phyloP scores from a whole-genome alignment of 106 monocot species.

The Platanthera zijinensis region DNA sequence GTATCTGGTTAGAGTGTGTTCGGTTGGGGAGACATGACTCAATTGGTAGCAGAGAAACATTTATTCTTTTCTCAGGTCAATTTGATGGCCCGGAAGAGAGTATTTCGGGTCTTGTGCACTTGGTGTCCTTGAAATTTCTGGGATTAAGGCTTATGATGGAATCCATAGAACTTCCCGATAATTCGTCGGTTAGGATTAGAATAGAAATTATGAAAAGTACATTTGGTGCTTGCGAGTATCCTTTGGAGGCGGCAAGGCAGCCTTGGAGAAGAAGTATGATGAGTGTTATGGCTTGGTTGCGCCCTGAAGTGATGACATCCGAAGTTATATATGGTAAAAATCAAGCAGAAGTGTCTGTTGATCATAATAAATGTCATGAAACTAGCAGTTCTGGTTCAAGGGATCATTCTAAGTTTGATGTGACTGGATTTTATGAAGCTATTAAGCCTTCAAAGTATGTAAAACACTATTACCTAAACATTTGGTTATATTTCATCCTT shows the following conservation, averaged over 20 bases:
- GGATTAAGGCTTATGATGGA: constrained; percentile 41
- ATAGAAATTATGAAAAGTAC: constrained; percentile 58
- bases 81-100: constrained; percentile 88
- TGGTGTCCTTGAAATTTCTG: constrained; percentile 54
- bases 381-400: constrained; percentile 16
- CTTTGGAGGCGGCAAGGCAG: constrained; percentile 58
- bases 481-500: neutral
- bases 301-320: constrained; percentile 71
- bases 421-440: constrained; percentile 70
- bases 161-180: constrained; percentile 8
- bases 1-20: constrained; percentile 51
- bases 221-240: constrained; percentile 58
- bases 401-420: constrained; percentile 51
- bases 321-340: constrained; percentile 55
- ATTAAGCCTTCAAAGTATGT: constrained; percentile 88
- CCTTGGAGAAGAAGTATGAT: constrained; percentile 93
- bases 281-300: constrained; percentile 78
- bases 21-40: constrained; percentile 9
- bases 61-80: constrained; percentile 48
- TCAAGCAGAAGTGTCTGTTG: constrained; percentile 9
- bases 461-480: neutral
- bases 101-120: constrained; percentile 72
- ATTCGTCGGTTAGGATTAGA: constrained; percentile 50
- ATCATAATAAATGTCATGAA: constrained; percentile 5
- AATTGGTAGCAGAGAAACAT: constrained; percentile 15